Percentiles rank a stretch among this genome's conserved stretches.
Conservation (phyloP, 495 filamentous ascomycete species). For the Hypoxylon cercidicola region DNA sequence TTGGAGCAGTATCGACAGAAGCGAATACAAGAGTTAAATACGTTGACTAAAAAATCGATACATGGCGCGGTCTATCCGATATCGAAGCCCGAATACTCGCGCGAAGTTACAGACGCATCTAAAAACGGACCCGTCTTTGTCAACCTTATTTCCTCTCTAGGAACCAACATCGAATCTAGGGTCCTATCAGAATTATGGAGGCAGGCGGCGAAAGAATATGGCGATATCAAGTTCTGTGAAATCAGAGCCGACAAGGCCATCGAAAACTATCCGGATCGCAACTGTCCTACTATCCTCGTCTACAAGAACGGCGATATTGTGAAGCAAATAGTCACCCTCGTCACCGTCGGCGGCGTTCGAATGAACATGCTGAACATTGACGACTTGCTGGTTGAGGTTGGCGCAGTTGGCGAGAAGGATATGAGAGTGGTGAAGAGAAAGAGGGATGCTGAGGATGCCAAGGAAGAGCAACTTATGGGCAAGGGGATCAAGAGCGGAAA, state of each 20-base stretch:
- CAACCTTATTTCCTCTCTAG: conserved; percentile 79
- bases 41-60: conserved; percentile 75
- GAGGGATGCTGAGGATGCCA: conserved; percentile 67
- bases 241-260: conserved; percentile 94
- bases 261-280: conserved; percentile 93
- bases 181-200: conserved; percentile 89
- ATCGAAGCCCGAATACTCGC: conserved; percentile 90
- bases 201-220: conserved; percentile 80
- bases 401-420: conserved; percentile 80
- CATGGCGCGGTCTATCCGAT: conserved; percentile 92
- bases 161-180: conserved; percentile 84
- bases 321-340: conserved; percentile 86
- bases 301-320: conserved; percentile 93
- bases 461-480: conserved; percentile 56
- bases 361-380: conserved; percentile 75
- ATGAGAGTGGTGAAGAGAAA: conserved; percentile 75
- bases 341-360: conserved; percentile 74
- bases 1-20: conserved; percentile 86
- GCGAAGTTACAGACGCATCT: conserved; percentile 93
- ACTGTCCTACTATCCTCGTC: conserved; percentile 92
- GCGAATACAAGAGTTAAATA: conserved; percentile 81
- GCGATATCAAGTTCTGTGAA: conserved; percentile 97
- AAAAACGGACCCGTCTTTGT: conserved; percentile 79
- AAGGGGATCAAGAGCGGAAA: conserved; percentile 58
- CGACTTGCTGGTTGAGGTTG: conserved; percentile 80